phyloP scores from a whole-genome alignment of 2,329 filamentous ascomycete genomes.

The Blastomyces emzantsi region DNA sequence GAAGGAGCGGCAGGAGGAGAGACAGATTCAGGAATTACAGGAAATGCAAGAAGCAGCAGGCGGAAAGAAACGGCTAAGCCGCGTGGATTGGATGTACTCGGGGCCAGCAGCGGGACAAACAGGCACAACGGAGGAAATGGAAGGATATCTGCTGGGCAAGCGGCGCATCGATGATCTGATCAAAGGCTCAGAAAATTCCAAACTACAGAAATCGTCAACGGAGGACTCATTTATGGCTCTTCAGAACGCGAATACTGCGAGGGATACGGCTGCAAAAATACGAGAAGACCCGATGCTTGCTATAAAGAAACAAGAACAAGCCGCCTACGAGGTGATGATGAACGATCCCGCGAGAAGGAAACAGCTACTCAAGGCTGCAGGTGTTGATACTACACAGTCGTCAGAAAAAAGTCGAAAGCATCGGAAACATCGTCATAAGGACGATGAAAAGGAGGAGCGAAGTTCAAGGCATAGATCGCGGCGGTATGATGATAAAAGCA shows the following conservation, averaged over 20 bases:
- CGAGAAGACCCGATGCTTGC: conserved; percentile 84
- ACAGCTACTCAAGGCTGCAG: conserved; percentile 53
- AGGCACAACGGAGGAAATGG: conserved; percentile 78
- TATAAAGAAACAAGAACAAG: conserved; percentile 87
- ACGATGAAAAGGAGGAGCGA: conserved; percentile 20
- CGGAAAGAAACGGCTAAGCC: conserved; percentile 66
- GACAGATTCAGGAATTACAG: conserved; percentile 84
- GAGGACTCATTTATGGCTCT: conserved; percentile 55
- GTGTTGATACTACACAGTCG: conserved; percentile 30
- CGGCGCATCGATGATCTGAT: conserved; percentile 80
- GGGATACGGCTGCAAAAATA: conserved; percentile 79
- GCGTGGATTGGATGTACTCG: conserved; percentile 98
- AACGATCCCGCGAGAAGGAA: conserved; percentile 43
- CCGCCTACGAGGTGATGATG: conserved; percentile 55
- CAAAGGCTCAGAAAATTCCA: conserved; percentile 71
- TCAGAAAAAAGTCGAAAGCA: conserved; percentile 42
- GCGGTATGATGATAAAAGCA: conserved; percentile 16
- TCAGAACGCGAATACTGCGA: conserved; percentile 57
- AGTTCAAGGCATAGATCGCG: conserved; percentile 16
- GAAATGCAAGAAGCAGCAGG: conserved; percentile 81
- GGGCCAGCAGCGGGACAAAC: conserved; percentile 69
- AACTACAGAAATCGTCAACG: conserved; percentile 64
- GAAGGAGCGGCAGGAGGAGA: conserved; percentile 90
- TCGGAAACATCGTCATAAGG: conserved; percentile 27
- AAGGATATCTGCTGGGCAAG: conserved; percentile 88